Percentiles rank a stretch among this genome's conserved stretches.
phyloP scores from a whole-genome alignment of 2,329 filamentous ascomycete genomes.

The Phialemonium atrogriseum region DNA sequence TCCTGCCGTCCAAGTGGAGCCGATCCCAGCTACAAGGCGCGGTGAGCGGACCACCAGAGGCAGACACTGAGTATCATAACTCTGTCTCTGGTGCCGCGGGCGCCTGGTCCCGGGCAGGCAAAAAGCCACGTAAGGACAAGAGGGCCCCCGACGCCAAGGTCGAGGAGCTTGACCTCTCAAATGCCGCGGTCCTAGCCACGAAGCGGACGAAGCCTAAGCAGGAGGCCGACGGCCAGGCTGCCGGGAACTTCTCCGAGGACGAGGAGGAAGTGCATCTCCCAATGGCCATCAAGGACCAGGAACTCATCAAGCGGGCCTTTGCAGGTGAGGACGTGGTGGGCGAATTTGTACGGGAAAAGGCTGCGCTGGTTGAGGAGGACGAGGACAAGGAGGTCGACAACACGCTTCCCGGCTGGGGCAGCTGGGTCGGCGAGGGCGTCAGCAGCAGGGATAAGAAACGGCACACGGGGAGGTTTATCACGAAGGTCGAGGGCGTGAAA shows the following conservation, averaged over 20 bases:
- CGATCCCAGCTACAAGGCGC: background rate
- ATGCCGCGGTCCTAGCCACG: constrained; percentile 19
- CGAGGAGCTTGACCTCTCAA: constrained; percentile 32
- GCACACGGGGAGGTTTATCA: constrained; percentile 55
- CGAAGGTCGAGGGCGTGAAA: constrained; percentile 64
- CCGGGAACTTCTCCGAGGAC: constrained; percentile 36
- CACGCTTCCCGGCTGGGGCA: constrained; percentile 90
- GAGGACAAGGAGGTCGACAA: constrained; percentile 76
- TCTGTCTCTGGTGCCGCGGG: constrained; percentile 22
- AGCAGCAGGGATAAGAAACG: constrained; percentile 59
- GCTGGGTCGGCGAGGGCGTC: constrained; percentile 80
- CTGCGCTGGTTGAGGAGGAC: constrained; percentile 61
- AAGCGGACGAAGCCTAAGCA: constrained; percentile 19
- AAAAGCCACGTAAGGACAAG: constrained; percentile 30
- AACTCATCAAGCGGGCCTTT: constrained; percentile 75
- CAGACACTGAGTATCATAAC: background rate
- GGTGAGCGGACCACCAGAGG: no score
- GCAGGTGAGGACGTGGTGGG: constrained; percentile 77
- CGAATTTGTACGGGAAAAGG: constrained; percentile 77
- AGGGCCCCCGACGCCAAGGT: constrained; percentile 20
- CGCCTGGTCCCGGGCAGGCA: constrained; percentile 30
- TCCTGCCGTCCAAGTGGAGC: constrained; percentile 5
- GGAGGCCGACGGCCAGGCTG: constrained; percentile 14
- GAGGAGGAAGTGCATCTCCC: constrained; percentile 41
- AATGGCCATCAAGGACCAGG: constrained; percentile 50